phyloP scores from a whole-genome alignment of 768 basidiomycete genomes.

The Boletus barrowsii region DNA sequence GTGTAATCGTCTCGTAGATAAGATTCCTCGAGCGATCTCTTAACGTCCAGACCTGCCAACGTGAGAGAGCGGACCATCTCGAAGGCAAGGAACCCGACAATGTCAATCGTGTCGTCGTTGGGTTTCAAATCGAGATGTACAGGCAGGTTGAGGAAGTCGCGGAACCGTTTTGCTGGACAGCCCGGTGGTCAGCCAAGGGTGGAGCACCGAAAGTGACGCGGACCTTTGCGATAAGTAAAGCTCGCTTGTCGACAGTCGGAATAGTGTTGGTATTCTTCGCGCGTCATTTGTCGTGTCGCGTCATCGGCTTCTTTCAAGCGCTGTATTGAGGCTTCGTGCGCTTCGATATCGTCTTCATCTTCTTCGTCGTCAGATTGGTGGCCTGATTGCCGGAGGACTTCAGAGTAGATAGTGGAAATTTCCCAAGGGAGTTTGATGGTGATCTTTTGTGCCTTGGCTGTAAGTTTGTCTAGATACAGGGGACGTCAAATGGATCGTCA shows the following conservation, averaged over 20 bases:
- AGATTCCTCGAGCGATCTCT: conserved; percentile 73
- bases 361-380: conserved; percentile 93
- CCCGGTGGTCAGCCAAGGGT: not conserved
- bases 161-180: conserved; percentile 83
- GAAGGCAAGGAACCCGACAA: conserved; percentile 95
- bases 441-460: conserved; percentile 85
- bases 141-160: conserved; percentile 90
- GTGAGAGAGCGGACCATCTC: conserved; percentile 96
- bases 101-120: conserved; percentile 93
- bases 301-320: conserved; percentile 94
- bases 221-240: conserved; percentile 96
- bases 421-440: conserved; percentile 98
- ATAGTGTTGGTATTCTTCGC: conserved; percentile 96
- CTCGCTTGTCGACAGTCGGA: conserved; percentile 96
- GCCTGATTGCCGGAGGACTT: conserved; percentile 70
- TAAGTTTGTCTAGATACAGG: conserved; percentile 59
- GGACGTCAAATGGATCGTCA: not conserved
- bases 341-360: conserved; percentile 94
- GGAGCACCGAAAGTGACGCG: conserved; percentile 3
- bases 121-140: conserved; percentile 83
- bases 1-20: conserved; percentile 63
- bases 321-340: conserved; percentile 90
- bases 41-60: conserved; percentile 81
- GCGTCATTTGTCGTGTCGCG: conserved; percentile 91
- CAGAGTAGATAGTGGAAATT: conserved; percentile 86